Percentiles rank a stretch among this genome's conserved stretches.
Conservation (phyloP, 73 alveolate species). For the Symbiodinium natans region DNA sequence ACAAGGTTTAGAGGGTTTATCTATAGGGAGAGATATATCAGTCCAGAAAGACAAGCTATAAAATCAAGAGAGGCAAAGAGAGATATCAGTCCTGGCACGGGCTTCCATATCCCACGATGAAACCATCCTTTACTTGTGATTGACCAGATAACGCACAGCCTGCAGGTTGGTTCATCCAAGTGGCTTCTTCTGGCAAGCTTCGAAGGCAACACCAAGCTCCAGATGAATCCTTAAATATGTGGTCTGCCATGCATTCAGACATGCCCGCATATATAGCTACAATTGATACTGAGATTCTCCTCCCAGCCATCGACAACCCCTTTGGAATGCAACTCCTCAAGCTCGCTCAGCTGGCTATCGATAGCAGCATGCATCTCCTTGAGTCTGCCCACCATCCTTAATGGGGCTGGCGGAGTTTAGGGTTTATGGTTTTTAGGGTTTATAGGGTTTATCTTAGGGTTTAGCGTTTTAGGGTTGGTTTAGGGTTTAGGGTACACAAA, state of each 20-base stretch:
- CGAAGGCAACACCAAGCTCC: background rate
- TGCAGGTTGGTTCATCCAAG: background rate
- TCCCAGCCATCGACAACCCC: background rate
- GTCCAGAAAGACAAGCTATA: no score
- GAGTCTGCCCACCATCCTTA: background rate
- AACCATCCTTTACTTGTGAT: background rate
- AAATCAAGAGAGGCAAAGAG: no score
- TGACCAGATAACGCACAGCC: no score
- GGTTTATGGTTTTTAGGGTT: background rate
- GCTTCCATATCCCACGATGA: background rate
- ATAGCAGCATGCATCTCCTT: background rate
- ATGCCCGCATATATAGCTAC: background rate
- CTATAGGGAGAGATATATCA: no score
- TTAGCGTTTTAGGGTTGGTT: no score
- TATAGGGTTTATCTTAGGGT: no score
- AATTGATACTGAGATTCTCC: background rate
- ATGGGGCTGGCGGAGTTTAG: no score
- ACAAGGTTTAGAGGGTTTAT: no score
- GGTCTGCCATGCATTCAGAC: no score
- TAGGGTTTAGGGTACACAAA: no score
- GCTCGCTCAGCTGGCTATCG: background rate
- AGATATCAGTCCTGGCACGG: background rate
- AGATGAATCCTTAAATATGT: background rate
- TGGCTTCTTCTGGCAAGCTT: background rate
- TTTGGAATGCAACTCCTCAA: background rate